A percentile compares a stretch with the other conserved stretches of the same genome.
These are phyloP conservation scores for Colletotrichum brevisporum DNA, from an alignment of 2,329 filamentous ascomycete species.

Conservation along the genomic window DNA sequence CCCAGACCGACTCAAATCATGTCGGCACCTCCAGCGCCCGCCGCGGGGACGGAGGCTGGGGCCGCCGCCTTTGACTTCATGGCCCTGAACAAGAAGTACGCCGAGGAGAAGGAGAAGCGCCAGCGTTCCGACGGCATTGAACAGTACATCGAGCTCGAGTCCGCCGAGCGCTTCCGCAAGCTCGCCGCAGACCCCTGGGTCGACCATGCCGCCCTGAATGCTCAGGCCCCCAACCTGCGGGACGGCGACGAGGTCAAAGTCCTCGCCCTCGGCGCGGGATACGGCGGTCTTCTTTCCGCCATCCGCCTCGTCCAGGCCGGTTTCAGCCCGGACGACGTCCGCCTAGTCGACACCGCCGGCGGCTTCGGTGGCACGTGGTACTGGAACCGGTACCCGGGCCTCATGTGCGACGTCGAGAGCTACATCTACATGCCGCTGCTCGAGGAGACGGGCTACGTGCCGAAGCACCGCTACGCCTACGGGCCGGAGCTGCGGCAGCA, in stretches of 20 bases:
- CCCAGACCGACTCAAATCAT: not conserved
- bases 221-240: constrained; percentile 41
- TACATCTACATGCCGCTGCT: constrained; percentile 73
- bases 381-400: constrained; percentile 65
- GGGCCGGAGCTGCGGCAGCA: constrained; percentile 60
- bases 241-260: constrained; percentile 48
- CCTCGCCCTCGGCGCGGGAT: constrained; percentile 54
- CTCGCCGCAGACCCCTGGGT: constrained; percentile 53
- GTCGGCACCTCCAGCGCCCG: constrained; percentile 13
- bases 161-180: constrained; percentile 42
- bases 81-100: constrained; percentile 49
- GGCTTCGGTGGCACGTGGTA: constrained; percentile 67
- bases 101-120: constrained; percentile 52
- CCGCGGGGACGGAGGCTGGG: constrained; percentile 8
- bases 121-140: constrained; percentile 48
- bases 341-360: constrained; percentile 57
- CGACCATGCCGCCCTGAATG: constrained; percentile 50
- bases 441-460: constrained; percentile 72
- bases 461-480: constrained; percentile 62
- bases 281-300: constrained; percentile 51
- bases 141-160: constrained; percentile 51
- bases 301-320: constrained; percentile 45
- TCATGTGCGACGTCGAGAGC: constrained; percentile 71
- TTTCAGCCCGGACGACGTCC: constrained; percentile 52
- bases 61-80: constrained; percentile 35